Conservation (phyloP, 345 rosid genomes). For the Triadica sebifera region DNA sequence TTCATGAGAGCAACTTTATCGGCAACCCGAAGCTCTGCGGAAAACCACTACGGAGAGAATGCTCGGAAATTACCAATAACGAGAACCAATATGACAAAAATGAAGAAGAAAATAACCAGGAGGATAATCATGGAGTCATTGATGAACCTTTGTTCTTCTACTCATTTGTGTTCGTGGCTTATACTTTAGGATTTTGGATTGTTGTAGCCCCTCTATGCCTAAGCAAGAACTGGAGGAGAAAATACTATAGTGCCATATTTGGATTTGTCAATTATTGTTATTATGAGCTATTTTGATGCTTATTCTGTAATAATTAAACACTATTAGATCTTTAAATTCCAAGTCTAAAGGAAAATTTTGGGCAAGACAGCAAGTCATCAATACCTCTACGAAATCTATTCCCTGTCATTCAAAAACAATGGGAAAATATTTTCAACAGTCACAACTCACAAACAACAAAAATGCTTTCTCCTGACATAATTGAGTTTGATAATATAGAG, state of each 20-base stretch:
- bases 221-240: background rate
- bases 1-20: background rate
- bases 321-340: too few relatives aligned
- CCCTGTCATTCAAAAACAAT: too few relatives aligned
- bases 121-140: background rate
- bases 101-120: background rate
- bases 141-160: background rate
- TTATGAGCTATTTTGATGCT: background rate
- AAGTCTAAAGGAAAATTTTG: too few relatives aligned
- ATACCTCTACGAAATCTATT: too few relatives aligned
- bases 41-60: background rate
- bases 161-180: background rate
- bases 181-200: background rate
- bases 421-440: too few relatives aligned
- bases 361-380: too few relatives aligned
- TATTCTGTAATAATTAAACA: too few relatives aligned
- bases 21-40: constrained; percentile 26
- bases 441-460: too few relatives aligned
- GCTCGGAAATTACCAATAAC: background rate
- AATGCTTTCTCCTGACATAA: too few relatives aligned
- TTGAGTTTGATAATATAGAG: too few relatives aligned
- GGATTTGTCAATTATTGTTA: background rate
- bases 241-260: background rate
- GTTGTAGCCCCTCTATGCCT: background rate
- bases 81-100: background rate